phyloP scores from a whole-genome alignment of 73 alveolate species.

The Stentor coeruleus region DNA sequence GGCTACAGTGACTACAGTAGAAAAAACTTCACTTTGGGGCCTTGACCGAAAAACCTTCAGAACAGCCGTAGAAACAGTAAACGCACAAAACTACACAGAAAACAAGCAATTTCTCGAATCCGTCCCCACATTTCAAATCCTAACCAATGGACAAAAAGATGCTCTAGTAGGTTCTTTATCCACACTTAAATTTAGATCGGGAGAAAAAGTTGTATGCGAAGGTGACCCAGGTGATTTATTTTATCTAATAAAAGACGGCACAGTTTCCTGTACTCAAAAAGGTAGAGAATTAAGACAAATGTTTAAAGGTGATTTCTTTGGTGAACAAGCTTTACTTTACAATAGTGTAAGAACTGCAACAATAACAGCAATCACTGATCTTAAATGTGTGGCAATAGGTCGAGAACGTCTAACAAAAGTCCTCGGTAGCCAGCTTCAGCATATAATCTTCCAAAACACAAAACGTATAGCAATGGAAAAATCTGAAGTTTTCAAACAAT shows the following conservation, averaged over 20 bases:
- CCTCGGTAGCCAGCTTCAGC: background rate
- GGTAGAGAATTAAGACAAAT: constrained; percentile 42
- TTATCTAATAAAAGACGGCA: constrained; percentile 60
- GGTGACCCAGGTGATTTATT: constrained; percentile 75
- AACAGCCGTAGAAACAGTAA: constrained; percentile 38
- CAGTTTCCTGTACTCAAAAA: constrained; percentile 48
- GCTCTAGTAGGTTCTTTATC: no score
- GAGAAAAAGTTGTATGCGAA: constrained; percentile 54
- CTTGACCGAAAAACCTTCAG: constrained; percentile 85
- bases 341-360: constrained; percentile 43
- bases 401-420: no score
- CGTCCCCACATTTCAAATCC: constrained; percentile 24
- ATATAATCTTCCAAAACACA: background rate
- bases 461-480: background rate
- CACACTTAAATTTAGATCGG: constrained; percentile 34
- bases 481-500: no score
- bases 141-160: no score
- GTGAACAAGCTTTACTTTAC: constrained; percentile 33
- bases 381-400: no score
- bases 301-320: constrained; percentile 46
- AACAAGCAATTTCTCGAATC: constrained; percentile 29
- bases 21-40: constrained; percentile 72
- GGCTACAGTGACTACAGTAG: constrained; percentile 71
- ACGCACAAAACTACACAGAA: constrained; percentile 26
- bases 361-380: constrained; percentile 38